phyloP scores from a whole-genome alignment of 306 rosid species.

The Morella rubra region DNA sequence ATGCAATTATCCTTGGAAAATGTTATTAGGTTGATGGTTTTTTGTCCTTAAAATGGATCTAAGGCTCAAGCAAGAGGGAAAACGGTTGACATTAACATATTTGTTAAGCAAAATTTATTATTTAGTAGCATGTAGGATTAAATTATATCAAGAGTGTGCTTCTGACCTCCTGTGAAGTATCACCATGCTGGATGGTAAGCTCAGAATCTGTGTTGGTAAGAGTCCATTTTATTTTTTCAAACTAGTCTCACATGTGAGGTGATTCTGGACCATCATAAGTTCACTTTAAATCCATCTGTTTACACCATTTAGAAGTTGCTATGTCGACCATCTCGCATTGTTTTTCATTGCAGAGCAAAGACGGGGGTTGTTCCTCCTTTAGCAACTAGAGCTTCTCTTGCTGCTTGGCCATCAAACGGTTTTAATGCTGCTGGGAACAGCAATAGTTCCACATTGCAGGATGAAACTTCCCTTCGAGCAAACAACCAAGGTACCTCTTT shows the following conservation, averaged over 20 bases:
- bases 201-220: background rate
- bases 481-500: slow-evolving; percentile 49
- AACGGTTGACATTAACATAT: background rate
- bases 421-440: slow-evolving; percentile 33
- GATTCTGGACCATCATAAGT: background rate
- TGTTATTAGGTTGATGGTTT: too few species aligned
- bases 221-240: background rate
- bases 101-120: background rate
- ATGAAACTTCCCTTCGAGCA: slow-evolving; percentile 29
- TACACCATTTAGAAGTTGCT: slow-evolving; percentile 1
- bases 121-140: background rate
- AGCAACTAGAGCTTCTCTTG: slow-evolving; percentile 72
- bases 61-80: background rate
- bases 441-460: slow-evolving; percentile 31
- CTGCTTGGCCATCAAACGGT: slow-evolving; percentile 73
- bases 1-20: background rate
- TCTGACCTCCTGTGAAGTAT: background rate
- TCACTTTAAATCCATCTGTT: background rate
- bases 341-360: slow-evolving; percentile 54
- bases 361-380: slow-evolving; percentile 69
- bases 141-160: background rate
- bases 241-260: background rate
- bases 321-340: slow-evolving; percentile 7
- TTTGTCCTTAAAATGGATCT: background rate
- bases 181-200: background rate